These are phyloP conservation scores for Geotrichum macrosporum DNA, from an alignment of 1,139 yeast genomes.

Conservation along the genomic window DNA sequence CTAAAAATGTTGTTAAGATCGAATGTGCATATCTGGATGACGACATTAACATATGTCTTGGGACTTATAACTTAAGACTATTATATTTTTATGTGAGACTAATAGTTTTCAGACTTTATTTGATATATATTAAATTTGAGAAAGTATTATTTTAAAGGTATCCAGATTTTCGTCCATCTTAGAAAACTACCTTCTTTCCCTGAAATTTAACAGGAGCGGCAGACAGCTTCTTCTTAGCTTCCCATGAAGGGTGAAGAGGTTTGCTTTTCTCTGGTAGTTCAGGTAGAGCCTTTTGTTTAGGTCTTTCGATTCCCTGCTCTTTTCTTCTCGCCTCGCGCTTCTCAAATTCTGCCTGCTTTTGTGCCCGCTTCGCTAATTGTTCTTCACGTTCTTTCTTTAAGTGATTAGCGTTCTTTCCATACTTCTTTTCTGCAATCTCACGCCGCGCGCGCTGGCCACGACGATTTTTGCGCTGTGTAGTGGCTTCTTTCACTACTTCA, in stretches of 20 bases:
- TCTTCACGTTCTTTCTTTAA: constrained; percentile 58
- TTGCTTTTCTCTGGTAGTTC: constrained; percentile 27
- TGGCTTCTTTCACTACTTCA: constrained; percentile 52
- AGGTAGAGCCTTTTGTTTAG: constrained; percentile 15
- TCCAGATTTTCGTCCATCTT: too few species aligned
- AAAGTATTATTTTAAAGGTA: too few species aligned
- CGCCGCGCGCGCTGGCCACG: constrained; percentile 97
- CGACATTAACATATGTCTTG: not conserved
- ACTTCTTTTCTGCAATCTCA: constrained; percentile 91
- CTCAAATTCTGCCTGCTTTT: constrained; percentile 57
- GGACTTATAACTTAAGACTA: not conserved
- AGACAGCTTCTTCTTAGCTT: constrained; percentile 65
- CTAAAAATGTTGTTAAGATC: too few species aligned
- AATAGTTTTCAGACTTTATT: too few species aligned
- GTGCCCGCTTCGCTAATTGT: constrained; percentile 47
- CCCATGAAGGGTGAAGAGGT: constrained; percentile 97
- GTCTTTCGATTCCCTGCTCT: constrained; percentile 33
- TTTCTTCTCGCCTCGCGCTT: constrained; percentile 58
- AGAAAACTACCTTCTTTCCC: constrained; percentile 79
- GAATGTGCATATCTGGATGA: too few species aligned
- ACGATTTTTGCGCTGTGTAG: constrained; percentile 66
- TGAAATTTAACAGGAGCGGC: constrained; percentile 60
- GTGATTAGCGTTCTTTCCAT: constrained; percentile 81
- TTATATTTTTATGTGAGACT: too few species aligned
- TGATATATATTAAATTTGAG: too few species aligned